Evolutionary conservation across 2,329 filamentous ascomycete genomes (phyloP).

Genomic region (Boeremia lycopersici): DNA sequence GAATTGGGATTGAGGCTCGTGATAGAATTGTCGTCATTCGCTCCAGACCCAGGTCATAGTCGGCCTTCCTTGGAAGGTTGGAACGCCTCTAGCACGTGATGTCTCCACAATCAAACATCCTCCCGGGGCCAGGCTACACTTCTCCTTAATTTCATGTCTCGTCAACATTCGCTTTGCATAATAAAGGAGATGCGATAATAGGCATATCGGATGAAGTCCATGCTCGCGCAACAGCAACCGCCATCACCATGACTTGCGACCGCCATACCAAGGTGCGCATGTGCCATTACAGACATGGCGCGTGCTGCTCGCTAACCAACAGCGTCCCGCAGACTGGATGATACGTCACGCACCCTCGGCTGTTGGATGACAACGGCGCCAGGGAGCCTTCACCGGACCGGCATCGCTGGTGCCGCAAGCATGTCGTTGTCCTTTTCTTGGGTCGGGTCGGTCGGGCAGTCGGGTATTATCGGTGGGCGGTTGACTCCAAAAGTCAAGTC

Average conservation of each 20-base stretch:
- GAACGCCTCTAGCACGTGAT: constrained; percentile 9
- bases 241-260: neutral
- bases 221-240: neutral
- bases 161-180: constrained; percentile 25
- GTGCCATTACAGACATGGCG: constrained; percentile 5
- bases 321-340: neutral
- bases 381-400: neutral
- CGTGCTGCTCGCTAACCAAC: constrained; percentile 14
- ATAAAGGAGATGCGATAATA: constrained; percentile 28
- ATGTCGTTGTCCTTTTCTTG: constrained; percentile 1
- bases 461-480: constrained; percentile 14
- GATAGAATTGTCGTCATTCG: constrained; percentile 36
- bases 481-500: constrained; percentile 17
- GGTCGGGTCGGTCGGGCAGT: constrained; percentile 5
- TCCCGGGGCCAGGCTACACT: constrained; percentile 4
- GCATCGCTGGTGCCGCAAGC: constrained; percentile 5
- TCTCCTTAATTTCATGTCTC: constrained; percentile 33
- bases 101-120: constrained; percentile 6
- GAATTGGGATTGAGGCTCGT: constrained; percentile 30
- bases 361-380: neutral
- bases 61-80: constrained; percentile 3
- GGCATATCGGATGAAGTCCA: neutral
- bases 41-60: neutral
- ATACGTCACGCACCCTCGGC: constrained; percentile 15
- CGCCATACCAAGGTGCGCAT: neutral